Base-by-base conservation (phyloP, 345 rosid genomes). In the Anacardium occidentale region DNA sequence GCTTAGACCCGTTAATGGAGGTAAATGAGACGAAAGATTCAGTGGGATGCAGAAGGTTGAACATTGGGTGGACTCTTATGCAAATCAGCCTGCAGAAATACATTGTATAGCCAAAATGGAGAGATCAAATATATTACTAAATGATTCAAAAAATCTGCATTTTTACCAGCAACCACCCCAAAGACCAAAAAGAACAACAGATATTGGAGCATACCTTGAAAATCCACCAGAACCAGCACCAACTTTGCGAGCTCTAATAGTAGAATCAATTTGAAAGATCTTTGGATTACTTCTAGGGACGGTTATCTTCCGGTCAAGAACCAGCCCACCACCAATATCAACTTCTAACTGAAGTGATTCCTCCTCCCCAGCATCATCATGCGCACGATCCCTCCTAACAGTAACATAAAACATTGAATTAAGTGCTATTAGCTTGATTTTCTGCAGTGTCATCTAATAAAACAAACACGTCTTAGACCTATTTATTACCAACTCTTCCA, bases 211-310 rank as follows among this genome's bases (percentile, higher is more conserved):
- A 77, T 57, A 91, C 98, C 97, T 94, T 81, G 97, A 91, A 83
- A 74, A 91, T 80, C 94, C 98, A 42, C 97, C 94, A 57, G 97
- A 94, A 53, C 98, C 95, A 77, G 98, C 93, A 78, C 93, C 98
- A 65, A 94, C 91, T 7, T 80, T 89, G 57, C 74, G 86, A 58
- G 92, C 95, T 77, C 86, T 64, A 77, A 94, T 80, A 79, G 81
- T 77, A 73, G 97, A 94, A 50, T 85, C 82, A 66, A 91, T 85
- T 13, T 50, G 85, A 65, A 91, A 74, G 80, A 85, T 62, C 55
- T 78, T 85, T 0, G 90, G 80, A 67, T 83, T 70, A 65, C 82
- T 88, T 58, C 77, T 79, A 32, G 66, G 82, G 71, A 91, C 83
- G 6, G 74, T 76, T 67, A 94, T 83, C 50, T 75, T 48, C 65